These are phyloP conservation scores for Dentipellis fragilis DNA, from an alignment of 768 basidiomycete species.

Conservation along the genomic window DNA sequence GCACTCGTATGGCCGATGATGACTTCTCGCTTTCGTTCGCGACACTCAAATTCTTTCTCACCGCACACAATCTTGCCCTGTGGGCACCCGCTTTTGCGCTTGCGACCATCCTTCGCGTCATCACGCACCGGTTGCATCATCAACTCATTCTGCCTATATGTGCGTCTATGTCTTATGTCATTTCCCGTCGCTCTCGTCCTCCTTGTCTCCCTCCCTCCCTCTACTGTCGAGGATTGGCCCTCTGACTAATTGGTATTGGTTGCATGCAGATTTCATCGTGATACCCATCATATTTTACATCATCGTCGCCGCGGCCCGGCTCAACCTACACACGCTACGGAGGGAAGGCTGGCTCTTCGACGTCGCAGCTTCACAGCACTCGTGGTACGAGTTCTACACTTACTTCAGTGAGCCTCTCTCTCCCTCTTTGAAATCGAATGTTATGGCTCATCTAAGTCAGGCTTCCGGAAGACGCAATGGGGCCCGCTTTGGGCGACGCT, in stretches of 20 bases:
- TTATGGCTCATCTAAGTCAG: slow-evolving; percentile 24
- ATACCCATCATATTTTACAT: slow-evolving; percentile 84
- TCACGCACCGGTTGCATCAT: slow-evolving; percentile 74
- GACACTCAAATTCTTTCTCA: slow-evolving; percentile 51
- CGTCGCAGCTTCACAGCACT: slow-evolving; percentile 34
- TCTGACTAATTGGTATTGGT: neutral
- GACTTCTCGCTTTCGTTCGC: slow-evolving; percentile 59
- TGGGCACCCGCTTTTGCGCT: slow-evolving; percentile 77
- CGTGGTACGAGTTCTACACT: slow-evolving; percentile 83
- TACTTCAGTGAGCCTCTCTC: slow-evolving; percentile 50
- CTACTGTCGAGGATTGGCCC: too few relatives aligned
- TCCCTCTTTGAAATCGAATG: neutral
- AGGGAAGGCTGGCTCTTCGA: slow-evolving; percentile 81
- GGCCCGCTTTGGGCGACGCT: slow-evolving; percentile 69
- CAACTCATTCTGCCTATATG: slow-evolving; percentile 88
- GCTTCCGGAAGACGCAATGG: slow-evolving; percentile 51
- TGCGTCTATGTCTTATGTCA: slow-evolving; percentile 34
- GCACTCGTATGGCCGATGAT: slow-evolving; percentile 72
- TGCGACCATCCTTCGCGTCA: slow-evolving; percentile 66
- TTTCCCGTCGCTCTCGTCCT: too few relatives aligned
- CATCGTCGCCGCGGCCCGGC: slow-evolving; percentile 50
- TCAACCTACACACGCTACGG: slow-evolving; percentile 54
- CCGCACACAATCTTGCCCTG: slow-evolving; percentile 50
- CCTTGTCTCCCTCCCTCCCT: neutral
- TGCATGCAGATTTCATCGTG: slow-evolving; percentile 55